Evolutionary conservation across 1,139 yeast genomes (phyloP).

Genomic region (Hemisphaericaspora subhashii): DNA sequence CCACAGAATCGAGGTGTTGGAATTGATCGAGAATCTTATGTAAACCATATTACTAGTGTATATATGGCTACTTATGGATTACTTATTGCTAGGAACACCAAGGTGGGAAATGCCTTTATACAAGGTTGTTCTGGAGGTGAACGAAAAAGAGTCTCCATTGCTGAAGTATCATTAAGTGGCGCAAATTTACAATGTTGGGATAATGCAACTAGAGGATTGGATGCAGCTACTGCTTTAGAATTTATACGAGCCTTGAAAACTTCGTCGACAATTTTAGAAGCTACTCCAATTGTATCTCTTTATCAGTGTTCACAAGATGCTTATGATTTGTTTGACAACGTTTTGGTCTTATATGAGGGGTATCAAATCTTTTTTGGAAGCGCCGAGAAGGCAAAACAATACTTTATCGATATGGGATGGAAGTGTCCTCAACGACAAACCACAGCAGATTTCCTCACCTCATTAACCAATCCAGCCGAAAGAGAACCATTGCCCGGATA

Average conservation of each 20-base stretch:
- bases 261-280: constrained; percentile 55
- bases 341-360: constrained; percentile 72
- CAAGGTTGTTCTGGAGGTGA: constrained; percentile 48
- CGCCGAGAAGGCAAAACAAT: constrained; percentile 44
- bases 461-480: constrained; percentile 73
- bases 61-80: constrained; percentile 44
- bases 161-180: constrained; percentile 40
- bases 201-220: constrained; percentile 62
- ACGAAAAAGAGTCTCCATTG: constrained; percentile 45
- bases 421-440: constrained; percentile 72
- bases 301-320: constrained; percentile 85
- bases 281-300: constrained; percentile 71
- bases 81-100: constrained; percentile 33
- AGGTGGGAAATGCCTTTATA: constrained; percentile 37
- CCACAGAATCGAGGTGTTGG: constrained; percentile 38
- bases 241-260: constrained; percentile 68
- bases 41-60: constrained; percentile 42
- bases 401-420: constrained; percentile 47
- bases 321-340: constrained; percentile 70
- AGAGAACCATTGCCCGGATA: constrained; percentile 56
- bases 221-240: constrained; percentile 66
- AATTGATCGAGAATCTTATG: constrained; percentile 37
- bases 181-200: constrained; percentile 57
- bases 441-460: constrained; percentile 78
- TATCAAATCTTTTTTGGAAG: constrained; percentile 77